Base-by-base conservation (phyloP, 768 basidiomycete species). In the Pleurotus tuber-regium region DNA sequence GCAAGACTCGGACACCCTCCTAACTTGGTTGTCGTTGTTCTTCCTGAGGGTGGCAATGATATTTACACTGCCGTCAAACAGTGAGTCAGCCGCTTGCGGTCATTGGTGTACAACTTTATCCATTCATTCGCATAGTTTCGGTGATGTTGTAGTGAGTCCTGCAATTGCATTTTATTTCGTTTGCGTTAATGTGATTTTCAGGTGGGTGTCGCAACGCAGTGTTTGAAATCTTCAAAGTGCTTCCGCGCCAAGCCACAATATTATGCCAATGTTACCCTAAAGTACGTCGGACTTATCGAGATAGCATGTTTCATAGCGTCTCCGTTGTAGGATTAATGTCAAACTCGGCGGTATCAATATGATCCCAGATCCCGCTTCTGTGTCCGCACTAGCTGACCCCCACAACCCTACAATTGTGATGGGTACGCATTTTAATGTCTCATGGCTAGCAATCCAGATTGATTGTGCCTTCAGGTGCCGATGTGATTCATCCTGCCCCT, bases 321-420 rank as follows among this genome's bases (percentile, higher is more conserved):
- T 55, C 52, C 14, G 21, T 51, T 51, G 8, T 54, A 92, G 89
- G 63, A 76, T 92, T 58, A 92, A 92, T 54, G 89, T 89, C 16
- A 92, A 92, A 63, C 73, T 92, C 0, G 90, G 89, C 11, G 90
- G 90, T 1, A 86, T 91, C 62, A 92, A 92, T 62, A 79, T 82
- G 1, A 74, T 92, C 25, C 89, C 89, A 0, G 86, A 89, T 44
- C 76, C 86, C 0, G 70, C 76, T 10, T 84, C 84, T 0, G 84
- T 87, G 1, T 72, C 78, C 0, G 75, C 80, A 6, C 70, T 92
- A 8, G 80, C 82, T 0, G 89, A 92, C 59, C 79, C 83, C 1
- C 73, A 78, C 24, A 80, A 83, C 58, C 90, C 89, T 1, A 89
- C 89, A 0, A 80, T 92, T 5, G 80, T 92, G 44, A 84, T 92